A percentile compares a stretch with the other conserved stretches of the same genome.
Conservation (phyloP, 1,284 basidiomycete genomes). For the Somion occarium region DNA sequence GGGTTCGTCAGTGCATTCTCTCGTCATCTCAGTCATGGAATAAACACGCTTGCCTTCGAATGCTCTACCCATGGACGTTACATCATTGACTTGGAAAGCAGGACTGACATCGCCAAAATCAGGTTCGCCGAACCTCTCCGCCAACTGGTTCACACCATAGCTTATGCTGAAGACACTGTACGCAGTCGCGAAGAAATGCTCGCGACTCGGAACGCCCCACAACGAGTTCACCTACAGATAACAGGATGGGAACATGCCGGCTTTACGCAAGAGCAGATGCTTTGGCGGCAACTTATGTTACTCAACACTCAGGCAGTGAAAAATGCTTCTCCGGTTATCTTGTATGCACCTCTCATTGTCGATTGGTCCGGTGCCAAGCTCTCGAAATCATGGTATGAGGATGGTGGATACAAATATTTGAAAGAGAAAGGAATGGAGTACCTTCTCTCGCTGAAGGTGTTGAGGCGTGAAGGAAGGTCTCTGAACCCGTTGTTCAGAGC, state of each 20-base stretch:
- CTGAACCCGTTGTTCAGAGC: conserved; percentile 13
- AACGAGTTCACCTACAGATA: neutral
- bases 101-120: neutral
- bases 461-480: conserved; percentile 20
- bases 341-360: neutral
- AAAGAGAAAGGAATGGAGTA: conserved; percentile 18
- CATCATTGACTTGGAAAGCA: neutral
- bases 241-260: neutral
- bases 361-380: neutral
- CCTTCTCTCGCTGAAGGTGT: conserved; percentile 19
- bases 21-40: too few relatives aligned
- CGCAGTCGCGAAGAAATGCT: neutral
- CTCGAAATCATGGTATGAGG: neutral
- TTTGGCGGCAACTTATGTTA: neutral
- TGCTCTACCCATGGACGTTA: neutral
- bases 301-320: neutral
- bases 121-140: neutral
- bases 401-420: conserved; percentile 24
- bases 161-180: neutral
- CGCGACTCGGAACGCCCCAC: neutral
- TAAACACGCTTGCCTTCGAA: neutral
- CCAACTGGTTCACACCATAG: neutral
- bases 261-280: neutral
- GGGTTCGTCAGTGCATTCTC: neutral
- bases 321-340: neutral